A percentile compares a stretch with the other conserved stretches of the same genome.
Conservation (phyloP, 371 early-diverging fungal species). For the Mucor mucedo region DNA sequence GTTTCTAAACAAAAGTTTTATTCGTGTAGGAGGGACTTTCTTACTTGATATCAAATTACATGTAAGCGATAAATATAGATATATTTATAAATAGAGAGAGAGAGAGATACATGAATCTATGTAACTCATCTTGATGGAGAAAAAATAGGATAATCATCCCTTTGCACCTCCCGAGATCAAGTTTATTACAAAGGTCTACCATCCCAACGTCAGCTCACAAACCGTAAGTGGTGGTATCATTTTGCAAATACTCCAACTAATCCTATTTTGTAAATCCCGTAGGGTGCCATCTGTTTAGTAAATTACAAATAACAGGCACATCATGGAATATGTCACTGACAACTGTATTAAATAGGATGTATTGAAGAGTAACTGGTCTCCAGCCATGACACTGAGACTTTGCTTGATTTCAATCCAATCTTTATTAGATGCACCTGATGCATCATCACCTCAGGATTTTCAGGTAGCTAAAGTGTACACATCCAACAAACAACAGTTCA, state of each 20-base stretch:
- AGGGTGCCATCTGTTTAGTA: slow-evolving; percentile 60
- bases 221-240: slow-evolving; percentile 39
- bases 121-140: not conserved
- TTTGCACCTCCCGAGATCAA: slow-evolving; percentile 58
- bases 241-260: too few relatives aligned
- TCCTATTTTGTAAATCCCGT: not conserved
- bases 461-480: slow-evolving; percentile 29
- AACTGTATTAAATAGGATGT: slow-evolving; percentile 6
- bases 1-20: not conserved
- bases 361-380: slow-evolving; percentile 60
- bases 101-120: not conserved
- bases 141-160: slow-evolving; percentile 43
- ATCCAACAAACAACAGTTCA: slow-evolving; percentile 9
- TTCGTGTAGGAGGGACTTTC: slow-evolving; percentile 38
- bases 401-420: slow-evolving; percentile 55
- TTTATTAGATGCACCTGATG: slow-evolving; percentile 57
- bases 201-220: slow-evolving; percentile 61
- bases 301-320: not conserved
- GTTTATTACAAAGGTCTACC: slow-evolving; percentile 57
- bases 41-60: slow-evolving; percentile 44
- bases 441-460: slow-evolving; percentile 50
- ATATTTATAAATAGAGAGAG: too few relatives aligned
- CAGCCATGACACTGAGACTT: slow-evolving; percentile 49
- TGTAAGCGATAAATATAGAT: slow-evolving; percentile 17
- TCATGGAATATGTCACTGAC: too few relatives aligned